These are phyloP conservation scores for Metarhizium anisopliae DNA, from an alignment of 2,329 filamentous ascomycete genomes.

Conservation along the genomic window DNA sequence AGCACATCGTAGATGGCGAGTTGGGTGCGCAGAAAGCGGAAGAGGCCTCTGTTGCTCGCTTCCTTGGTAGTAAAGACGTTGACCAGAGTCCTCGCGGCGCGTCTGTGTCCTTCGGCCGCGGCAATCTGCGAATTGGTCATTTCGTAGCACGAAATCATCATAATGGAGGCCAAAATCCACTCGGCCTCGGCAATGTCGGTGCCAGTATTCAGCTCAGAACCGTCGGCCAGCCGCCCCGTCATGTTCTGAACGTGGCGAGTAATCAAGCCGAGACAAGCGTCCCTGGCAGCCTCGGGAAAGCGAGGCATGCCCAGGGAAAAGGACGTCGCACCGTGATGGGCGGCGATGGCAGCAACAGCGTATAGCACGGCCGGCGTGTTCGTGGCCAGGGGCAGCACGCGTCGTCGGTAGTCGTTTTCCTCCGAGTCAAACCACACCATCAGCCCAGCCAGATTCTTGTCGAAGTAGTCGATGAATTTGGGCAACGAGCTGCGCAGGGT, in stretches of 20 bases:
- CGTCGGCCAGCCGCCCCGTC: slow-evolving; percentile 14
- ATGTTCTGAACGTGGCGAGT: slow-evolving; percentile 15
- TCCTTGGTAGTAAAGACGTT: slow-evolving; percentile 17
- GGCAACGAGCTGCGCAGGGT: slow-evolving; percentile 11
- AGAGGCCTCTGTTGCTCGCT: slow-evolving; percentile 12
- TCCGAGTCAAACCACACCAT: slow-evolving; percentile 23
- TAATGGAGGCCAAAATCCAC: slow-evolving; percentile 21
- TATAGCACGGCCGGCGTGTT: slow-evolving; percentile 17
- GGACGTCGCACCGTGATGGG: slow-evolving; percentile 17
- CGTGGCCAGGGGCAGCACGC: slow-evolving; percentile 16
- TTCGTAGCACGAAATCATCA: slow-evolving; percentile 22
- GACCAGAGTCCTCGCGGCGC: slow-evolving; percentile 19
- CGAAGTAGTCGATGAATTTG: slow-evolving; percentile 20
- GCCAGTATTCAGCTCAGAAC: slow-evolving; percentile 12
- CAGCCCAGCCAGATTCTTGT: slow-evolving; percentile 18
- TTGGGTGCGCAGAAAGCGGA: slow-evolving; percentile 20
- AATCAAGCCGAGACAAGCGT: slow-evolving; percentile 18
- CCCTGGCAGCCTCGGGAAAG: slow-evolving; percentile 18
- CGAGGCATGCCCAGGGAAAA: slow-evolving; percentile 12
- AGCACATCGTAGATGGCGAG: slow-evolving; percentile 19
- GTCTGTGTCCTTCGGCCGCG: slow-evolving; percentile 18
- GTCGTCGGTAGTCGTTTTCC: slow-evolving; percentile 19
- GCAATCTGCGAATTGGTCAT: slow-evolving; percentile 17
- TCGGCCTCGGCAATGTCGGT: slow-evolving; percentile 17
- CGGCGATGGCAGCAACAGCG: slow-evolving; percentile 19